Base-by-base conservation (phyloP, 1,139 yeast species). In the Entelexis paramagnoliae region DNA sequence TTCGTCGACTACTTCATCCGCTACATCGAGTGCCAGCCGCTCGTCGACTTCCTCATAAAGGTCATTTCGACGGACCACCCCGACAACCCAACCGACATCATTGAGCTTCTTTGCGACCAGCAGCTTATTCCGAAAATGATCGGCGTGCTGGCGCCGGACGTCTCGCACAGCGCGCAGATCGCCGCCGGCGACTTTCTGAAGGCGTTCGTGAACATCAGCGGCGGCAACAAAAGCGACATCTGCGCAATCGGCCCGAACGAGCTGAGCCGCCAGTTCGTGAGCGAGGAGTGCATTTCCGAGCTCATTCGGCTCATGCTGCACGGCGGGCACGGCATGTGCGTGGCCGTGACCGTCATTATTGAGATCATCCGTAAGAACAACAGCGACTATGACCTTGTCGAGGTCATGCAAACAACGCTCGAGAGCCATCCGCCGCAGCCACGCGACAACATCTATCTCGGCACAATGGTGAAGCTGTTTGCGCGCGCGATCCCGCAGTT, bases 181-280 rank as follows among this genome's bases (percentile, higher is more conserved):
- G 94, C 97, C 0, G 94, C 95, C 1, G 94, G 96, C 11, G 99
- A 91, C 64, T 91, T 91, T 63, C 70, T 91, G 51, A 93, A 91
- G 65, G 97, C 97, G 0, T 78, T 93, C 63, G 85, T 91, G 30
- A 83, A 96, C 2, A 85, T 93, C 41, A 86, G 96, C 32, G 95
- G 96, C n/a, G 91, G 91, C 64, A 83, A 93, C 32, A 85, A 89
- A 59, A 73, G 76, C 54, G 82, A 78, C 57, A 85, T 83, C 61
- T 83, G 95, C 17, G 85, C 95, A 4, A 88, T 91, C 60, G 98
- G 99, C 1, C 97, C 98, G 9, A 91, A 91, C 66, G 97, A 91
- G 66, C 74, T 91, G 49, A 87, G 96, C 5, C 75, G 99, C 58
- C 91, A 91, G 65, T 74, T 91, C 51, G 96, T 89, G 11, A 78